phyloP scores from a whole-genome alignment of 164 flowering plant genomes.

The Santalum album region DNA sequence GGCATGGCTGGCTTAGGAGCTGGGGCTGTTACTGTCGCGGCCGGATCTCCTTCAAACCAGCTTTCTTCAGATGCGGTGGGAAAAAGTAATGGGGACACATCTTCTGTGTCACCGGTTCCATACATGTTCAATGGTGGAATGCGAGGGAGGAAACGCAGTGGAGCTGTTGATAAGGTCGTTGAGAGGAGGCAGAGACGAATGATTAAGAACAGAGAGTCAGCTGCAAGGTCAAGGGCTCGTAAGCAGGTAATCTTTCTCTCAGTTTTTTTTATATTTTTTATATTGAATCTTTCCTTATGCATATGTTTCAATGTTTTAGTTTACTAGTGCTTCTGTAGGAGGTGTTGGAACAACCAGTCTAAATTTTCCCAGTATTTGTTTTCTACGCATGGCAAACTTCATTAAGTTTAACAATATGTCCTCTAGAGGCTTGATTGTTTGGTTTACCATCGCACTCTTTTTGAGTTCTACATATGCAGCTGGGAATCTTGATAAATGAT shows the following conservation, averaged over 20 bases:
- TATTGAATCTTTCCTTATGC: too few relatives aligned
- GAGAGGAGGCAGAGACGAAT: slow-evolving; percentile 68
- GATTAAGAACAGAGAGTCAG: slow-evolving; percentile 68
- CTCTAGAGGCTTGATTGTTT: too few relatives aligned
- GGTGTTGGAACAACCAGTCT: too few relatives aligned
- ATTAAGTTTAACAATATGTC: too few relatives aligned
- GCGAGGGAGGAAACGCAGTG: slow-evolving; percentile 38
- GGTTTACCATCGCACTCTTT: too few relatives aligned
- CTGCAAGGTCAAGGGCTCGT: slow-evolving; percentile 66
- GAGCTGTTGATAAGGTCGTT: slow-evolving; percentile 50
- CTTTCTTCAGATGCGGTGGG: slow-evolving; percentile 66
- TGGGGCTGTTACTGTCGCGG: slow-evolving; percentile 29
- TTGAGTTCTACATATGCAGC: too few relatives aligned
- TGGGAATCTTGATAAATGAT: too few relatives aligned
- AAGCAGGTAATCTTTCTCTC: slow-evolving; percentile 39
- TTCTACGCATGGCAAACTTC: too few relatives aligned
- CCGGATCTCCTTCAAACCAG: slow-evolving; percentile 58
- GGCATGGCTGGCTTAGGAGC: slow-evolving; percentile 56
- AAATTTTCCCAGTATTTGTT: too few relatives aligned
- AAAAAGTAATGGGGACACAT: slow-evolving; percentile 65
- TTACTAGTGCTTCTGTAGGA: too few relatives aligned
- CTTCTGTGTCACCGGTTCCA: slow-evolving; percentile 81
- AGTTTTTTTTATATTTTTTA: too few relatives aligned
- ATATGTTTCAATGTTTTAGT: too few relatives aligned
- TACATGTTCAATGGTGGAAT: slow-evolving; percentile 57